These are phyloP conservation scores for Kitagawia praeruptora DNA, from an alignment of 129 eudicot genomes.

Conservation along the genomic window DNA sequence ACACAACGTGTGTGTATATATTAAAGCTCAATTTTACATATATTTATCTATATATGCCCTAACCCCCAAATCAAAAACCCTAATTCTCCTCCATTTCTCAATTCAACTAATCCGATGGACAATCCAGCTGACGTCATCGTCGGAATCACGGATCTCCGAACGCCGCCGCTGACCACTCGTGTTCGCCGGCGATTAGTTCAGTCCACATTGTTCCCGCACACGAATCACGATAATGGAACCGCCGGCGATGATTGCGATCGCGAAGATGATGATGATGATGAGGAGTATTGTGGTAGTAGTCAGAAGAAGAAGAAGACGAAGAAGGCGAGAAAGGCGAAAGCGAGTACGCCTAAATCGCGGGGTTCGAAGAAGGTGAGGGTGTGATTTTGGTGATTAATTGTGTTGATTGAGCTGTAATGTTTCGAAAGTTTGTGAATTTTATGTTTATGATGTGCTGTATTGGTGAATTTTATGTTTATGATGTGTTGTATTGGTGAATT, in stretches of 20 bases:
- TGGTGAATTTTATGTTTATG: neutral
- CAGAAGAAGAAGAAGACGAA: conserved; percentile 24
- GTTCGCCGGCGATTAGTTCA: conserved; percentile 71
- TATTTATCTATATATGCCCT: neutral
- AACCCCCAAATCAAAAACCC: conserved; percentile 14
- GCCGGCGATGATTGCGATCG: conserved; percentile 23
- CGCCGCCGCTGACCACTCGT: conserved; percentile 7
- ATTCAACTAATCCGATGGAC: conserved; percentile 29
- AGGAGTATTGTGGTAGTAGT: conserved; percentile 33
- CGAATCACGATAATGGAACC: conserved; percentile 25
- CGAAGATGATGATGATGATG: conserved; percentile 27
- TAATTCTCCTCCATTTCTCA: conserved; percentile 3
- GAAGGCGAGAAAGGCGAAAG: conserved; percentile 43
- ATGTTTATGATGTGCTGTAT: neutral
- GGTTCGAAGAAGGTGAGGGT: conserved; percentile 39
- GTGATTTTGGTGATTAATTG: neutral
- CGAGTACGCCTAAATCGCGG: conserved; percentile 23
- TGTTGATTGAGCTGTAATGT: neutral
- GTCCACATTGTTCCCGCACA: conserved; percentile 62
- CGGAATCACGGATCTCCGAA: conserved; percentile 5
- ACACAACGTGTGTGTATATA: neutral
- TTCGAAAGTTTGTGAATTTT: neutral
- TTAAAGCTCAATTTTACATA: neutral
- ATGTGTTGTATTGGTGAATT: neutral
- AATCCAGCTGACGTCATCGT: conserved; percentile 24